phyloP scores from a whole-genome alignment of 2,329 filamentous ascomycete species.

The Didymosphaeria variabile region DNA sequence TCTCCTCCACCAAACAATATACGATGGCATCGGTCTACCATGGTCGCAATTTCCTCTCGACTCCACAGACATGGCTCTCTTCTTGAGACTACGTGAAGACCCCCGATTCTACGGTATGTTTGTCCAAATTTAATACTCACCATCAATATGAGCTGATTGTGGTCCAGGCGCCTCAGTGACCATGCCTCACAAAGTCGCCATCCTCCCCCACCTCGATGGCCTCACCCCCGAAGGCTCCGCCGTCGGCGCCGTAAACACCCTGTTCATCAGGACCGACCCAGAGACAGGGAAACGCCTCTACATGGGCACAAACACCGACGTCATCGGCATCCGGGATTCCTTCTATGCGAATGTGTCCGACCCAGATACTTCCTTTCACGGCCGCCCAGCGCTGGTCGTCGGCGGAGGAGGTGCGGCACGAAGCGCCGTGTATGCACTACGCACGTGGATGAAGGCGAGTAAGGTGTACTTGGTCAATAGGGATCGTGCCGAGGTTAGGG shows the following conservation, averaged over 20 bases:
- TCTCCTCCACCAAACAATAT: constrained; percentile 64
- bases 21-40: constrained; percentile 59
- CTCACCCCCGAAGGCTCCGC: constrained; percentile 76
- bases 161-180: constrained; percentile 73
- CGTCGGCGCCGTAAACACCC: constrained; percentile 82
- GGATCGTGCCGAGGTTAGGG: constrained; percentile 71
- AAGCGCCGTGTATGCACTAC: constrained; percentile 77
- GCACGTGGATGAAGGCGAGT: constrained; percentile 72
- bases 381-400: constrained; percentile 74
- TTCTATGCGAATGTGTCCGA: constrained; percentile 61
- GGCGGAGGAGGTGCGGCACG: constrained; percentile 83
- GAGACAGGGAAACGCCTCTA: constrained; percentile 60
- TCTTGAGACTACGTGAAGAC: constrained; percentile 61
- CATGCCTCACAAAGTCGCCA: constrained; percentile 84
- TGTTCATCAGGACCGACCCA: constrained; percentile 68
- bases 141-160: no score
- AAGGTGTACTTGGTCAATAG: constrained; percentile 82
- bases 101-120: constrained; percentile 68
- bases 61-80: constrained; percentile 55
- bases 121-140: not conserved
- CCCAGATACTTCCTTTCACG: constrained; percentile 60
- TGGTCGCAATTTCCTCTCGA: constrained; percentile 63
- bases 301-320: constrained; percentile 84
- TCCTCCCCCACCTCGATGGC: constrained; percentile 76
- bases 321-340: constrained; percentile 77